Base-by-base conservation (phyloP, 108 stramenopile genomes). In the Conticribra weissflogii region DNA sequence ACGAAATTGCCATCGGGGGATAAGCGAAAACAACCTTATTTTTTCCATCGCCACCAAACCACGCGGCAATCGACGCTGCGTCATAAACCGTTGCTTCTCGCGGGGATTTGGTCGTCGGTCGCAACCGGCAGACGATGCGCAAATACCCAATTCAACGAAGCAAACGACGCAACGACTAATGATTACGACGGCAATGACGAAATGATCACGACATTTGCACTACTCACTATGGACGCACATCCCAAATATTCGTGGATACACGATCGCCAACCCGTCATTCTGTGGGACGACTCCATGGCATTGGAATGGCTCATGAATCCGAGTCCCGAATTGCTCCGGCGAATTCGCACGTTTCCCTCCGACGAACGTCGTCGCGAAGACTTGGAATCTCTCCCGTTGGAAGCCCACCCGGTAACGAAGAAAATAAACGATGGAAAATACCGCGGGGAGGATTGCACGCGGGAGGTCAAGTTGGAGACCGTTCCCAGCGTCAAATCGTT, bases 11-110 rank as follows among this genome's bases (percentile, higher is more conserved):
- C 55, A 22, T 59, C 71, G 29, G 29, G 53, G 9, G 71, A 64
- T 8, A 68, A 58, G 30, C 71, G 54, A 36, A 95, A 95, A 69
- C 93, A 92, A 66, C 93, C 93, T 5, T 90, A 90, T 57, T 94
- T 83, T 58, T n/a, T n/a, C n/a, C n/a, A n/a, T n/a, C n/a, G n/a
- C n/a, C n/a, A n/a, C n/a, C n/a, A n/a, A n/a, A n/a, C n/a, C n/a
- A 9, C 36, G 5, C 84, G 90, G 12, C 72, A 82, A 45, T 48
- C 69, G 32, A 76, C 69, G 25, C 47, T 56, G 49, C 19, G 52
- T 3, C 27, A 44, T 24, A n/a, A 51, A 27, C 71, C 81, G 28
- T 17, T 90, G 25, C 55, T 90, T 2, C 60, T 94, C 46, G 83
- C 93, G 34, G 93, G 90, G 49, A 52, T 90, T 17, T 89, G 88